A percentile compares a stretch with the other conserved stretches of the same genome.
Evolutionary conservation across 371 early-diverging fungal genomes (phyloP).

Genomic region (Racocetra persica): DNA sequence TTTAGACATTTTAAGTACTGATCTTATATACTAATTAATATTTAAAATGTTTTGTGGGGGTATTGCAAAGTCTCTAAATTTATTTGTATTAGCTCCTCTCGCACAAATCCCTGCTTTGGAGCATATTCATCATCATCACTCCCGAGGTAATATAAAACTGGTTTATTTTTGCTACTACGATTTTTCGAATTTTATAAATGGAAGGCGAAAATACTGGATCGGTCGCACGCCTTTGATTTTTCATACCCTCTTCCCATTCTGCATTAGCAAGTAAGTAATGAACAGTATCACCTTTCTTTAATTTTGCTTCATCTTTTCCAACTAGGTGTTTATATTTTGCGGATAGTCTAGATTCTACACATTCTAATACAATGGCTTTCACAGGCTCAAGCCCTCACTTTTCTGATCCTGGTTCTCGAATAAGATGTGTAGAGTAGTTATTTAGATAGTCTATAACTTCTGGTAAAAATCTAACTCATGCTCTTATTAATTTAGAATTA

Average conservation of each 20-base stretch:
- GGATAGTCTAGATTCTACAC: slow-evolving; percentile 35
- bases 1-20: too few species aligned
- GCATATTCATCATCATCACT: too few species aligned
- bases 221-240: background rate
- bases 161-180: slow-evolving; percentile 37
- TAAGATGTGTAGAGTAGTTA: slow-evolving; percentile 27
- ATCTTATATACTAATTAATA: too few species aligned
- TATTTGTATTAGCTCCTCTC: too few species aligned
- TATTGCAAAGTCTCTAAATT: too few species aligned
- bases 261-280: slow-evolving; percentile 38
- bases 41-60: too few species aligned
- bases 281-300: slow-evolving; percentile 39
- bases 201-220: slow-evolving; percentile 25
- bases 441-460: slow-evolving; percentile 27
- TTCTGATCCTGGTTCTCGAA: slow-evolving; percentile 29
- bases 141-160: slow-evolving; percentile 36
- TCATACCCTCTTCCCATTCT: slow-evolving; percentile 38
- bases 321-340: background rate
- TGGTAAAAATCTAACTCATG: slow-evolving; percentile 9
- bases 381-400: slow-evolving; percentile 26
- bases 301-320: slow-evolving; percentile 33
- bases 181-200: slow-evolving; percentile 32
- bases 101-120: too few species aligned
- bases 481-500: background rate
- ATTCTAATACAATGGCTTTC: slow-evolving; percentile 22